These are phyloP conservation scores for Candida sanyaensis DNA, from an alignment of 1,139 yeast species.

Conservation along the genomic window DNA sequence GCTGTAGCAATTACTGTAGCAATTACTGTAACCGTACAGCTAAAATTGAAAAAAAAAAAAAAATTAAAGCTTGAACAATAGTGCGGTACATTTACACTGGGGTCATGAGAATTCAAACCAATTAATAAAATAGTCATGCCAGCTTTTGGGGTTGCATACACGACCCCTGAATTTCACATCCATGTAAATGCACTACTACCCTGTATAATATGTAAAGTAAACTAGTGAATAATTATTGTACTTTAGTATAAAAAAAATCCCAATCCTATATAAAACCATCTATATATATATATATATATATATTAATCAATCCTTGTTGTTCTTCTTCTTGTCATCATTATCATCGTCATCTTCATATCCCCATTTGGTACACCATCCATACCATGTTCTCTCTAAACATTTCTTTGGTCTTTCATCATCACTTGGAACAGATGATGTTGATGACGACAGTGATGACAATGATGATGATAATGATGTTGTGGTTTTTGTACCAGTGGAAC, in stretches of 20 bases:
- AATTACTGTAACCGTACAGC: too few species aligned
- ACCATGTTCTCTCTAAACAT: slow-evolving; percentile 48
- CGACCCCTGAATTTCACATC: too few species aligned
- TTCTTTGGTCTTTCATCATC: slow-evolving; percentile 27
- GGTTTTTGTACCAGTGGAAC: neutral
- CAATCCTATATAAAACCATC: neutral
- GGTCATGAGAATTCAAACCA: too few species aligned
- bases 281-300: neutral
- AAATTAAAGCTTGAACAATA: too few species aligned
- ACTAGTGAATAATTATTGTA: neutral
- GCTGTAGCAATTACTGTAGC: too few species aligned
- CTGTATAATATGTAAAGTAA: neutral
- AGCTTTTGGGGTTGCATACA: too few species aligned
- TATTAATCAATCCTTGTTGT: too few species aligned
- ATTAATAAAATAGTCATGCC: too few species aligned
- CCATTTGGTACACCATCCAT: slow-evolving; percentile 49
- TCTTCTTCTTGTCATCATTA: slow-evolving; percentile 1
- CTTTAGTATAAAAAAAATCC: neutral
- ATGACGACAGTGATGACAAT: slow-evolving; percentile 3
- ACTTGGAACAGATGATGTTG: slow-evolving; percentile 12
- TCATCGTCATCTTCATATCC: slow-evolving; percentile 21
- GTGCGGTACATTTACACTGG: too few species aligned
- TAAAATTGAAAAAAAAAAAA: too few species aligned
- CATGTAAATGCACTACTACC: too few species aligned
- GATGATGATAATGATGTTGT: slow-evolving; percentile 4